Base-by-base conservation (phyloP, 164 flowering plant genomes). In the Annona cherimola region DNA sequence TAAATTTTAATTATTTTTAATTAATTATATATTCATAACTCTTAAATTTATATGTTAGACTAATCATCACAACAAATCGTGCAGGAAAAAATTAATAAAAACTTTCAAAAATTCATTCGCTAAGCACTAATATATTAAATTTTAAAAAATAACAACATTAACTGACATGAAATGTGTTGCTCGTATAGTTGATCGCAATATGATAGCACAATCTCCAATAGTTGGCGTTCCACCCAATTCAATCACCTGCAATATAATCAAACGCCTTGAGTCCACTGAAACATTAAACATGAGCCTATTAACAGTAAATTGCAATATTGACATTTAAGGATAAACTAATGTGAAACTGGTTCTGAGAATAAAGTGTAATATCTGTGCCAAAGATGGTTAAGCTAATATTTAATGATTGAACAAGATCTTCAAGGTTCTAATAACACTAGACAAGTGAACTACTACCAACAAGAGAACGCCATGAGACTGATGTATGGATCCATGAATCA, bases 171-270 rank as follows among this genome's bases (percentile, higher is more conserved):
- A 26, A 26, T 26, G 35, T 26, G 35, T 26, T 26, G 94, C 97
- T 82, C 86, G 83, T 71, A 95, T 84, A 18, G 99, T 92, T 45
- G 97, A 93, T 20, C 94, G 93, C 61, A 92, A 78, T 73, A 95
- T 88, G 89, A 90, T 83, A 45, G 98, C 98, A 79, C 94, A 90
- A 61, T 95, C 99, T 11, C 97, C 97, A 74, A 92, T 88, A 18
- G 98, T 95, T n/a, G 99, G 99, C 67, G 77, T 88, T 62, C 96
- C 97, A 44, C 97, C 97, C 84, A 92, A 84, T 81, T 93, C 97
- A 39, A 91, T 90, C 26, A 92, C 98, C 98, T 95, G 86, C 66
- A 75, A 80, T 46, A 73, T 68, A 63, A 26, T 7, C 41, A 66
- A 26, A 26, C 35, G 35, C 35, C 35, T 26, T 26, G 35, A 26